Percentiles rank a stretch among this genome's conserved stretches.
phyloP scores from a whole-genome alignment of 805 yeast genomes.

The Cyberlindnera japonica region DNA sequence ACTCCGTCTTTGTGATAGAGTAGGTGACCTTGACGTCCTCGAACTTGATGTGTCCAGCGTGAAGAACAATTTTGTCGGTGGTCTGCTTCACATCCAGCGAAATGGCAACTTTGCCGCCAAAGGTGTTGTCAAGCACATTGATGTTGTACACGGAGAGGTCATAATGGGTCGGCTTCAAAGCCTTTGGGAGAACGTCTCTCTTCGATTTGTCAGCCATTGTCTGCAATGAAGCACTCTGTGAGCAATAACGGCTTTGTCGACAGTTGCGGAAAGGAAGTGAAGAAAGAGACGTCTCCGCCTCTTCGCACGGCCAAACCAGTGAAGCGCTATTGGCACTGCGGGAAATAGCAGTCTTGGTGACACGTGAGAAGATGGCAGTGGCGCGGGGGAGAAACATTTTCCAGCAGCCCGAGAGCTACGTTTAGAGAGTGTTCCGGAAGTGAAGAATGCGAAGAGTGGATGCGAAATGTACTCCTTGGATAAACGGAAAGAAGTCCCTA shows the following conservation, averaged over 20 bases:
- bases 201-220: constrained; percentile 15
- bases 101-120: constrained; percentile 50
- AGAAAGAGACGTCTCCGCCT: not conserved
- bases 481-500: no score
- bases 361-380: not conserved
- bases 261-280: no score
- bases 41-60: constrained; percentile 59
- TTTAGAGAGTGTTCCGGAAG: not conserved
- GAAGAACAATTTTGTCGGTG: constrained; percentile 47
- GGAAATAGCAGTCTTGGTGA: not conserved
- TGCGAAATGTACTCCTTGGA: no score
- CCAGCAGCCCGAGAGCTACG: no score
- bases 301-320: no score
- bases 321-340: no score
- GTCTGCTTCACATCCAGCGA: constrained; percentile 48
- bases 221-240: no score
- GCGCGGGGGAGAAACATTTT: not conserved
- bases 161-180: constrained; percentile 73
- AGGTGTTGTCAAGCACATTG: constrained; percentile 51
- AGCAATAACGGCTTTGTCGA: no score
- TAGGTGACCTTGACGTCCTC: constrained; percentile 37
- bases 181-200: constrained; percentile 50
- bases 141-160: constrained; percentile 58
- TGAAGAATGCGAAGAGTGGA: no score
- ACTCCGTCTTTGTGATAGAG: constrained; percentile 34